Conservation (phyloP, 2,329 filamentous ascomycete genomes). For the Rhynchosporium secalis region DNA sequence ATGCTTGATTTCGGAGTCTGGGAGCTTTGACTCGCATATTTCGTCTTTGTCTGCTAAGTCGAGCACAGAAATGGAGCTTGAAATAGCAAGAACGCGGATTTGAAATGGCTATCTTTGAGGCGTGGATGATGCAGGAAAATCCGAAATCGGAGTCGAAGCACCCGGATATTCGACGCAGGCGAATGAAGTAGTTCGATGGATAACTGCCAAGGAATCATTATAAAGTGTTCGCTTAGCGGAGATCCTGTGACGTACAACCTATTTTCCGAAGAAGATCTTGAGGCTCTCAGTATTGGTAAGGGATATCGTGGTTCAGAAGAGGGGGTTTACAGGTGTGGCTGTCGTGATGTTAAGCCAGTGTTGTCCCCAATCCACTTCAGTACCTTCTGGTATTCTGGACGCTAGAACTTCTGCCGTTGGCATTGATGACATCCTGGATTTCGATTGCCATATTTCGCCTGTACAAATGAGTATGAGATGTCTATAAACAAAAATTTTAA, state of each 20-base stretch:
- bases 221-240: not conserved
- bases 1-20: not conserved
- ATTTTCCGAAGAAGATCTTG: not conserved
- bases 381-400: constrained; percentile 9
- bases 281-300: not conserved
- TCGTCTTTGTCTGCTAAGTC: not conserved
- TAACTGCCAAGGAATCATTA: not conserved
- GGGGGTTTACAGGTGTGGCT: too few relatives aligned
- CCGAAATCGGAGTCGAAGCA: not conserved
- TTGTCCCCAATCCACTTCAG: not conserved
- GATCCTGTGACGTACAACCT: not conserved
- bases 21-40: not conserved
- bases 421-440: not conserved
- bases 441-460: not conserved
- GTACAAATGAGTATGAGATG: not conserved
- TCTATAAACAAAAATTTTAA: too few relatives aligned
- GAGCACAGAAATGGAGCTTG: not conserved
- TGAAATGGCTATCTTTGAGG: not conserved
- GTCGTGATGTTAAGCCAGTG: not conserved
- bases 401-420: constrained; percentile 1
- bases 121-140: not conserved
- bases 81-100: not conserved
- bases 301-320: not conserved
- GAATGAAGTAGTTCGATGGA: not conserved
- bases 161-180: constrained; percentile 6